Evolutionary conservation across 139 green algal species (phyloP).

Genomic region (Chlorokybus atmophyticus): DNA sequence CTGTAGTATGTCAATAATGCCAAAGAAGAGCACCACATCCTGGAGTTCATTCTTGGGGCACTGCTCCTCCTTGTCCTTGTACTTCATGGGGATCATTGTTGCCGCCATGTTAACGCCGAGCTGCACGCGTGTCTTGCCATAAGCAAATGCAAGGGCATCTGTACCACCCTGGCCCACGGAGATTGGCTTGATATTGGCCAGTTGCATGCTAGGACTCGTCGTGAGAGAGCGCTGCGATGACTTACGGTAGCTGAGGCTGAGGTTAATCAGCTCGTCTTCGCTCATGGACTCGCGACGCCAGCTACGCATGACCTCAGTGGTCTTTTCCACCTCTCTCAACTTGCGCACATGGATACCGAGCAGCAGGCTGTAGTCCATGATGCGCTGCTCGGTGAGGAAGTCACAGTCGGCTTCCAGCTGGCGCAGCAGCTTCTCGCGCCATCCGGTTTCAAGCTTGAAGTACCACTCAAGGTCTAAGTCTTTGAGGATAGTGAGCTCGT

Average conservation of each 20-base stretch:
- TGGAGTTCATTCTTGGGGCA: background rate
- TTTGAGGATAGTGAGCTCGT: slow-evolving; percentile 54
- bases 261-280: background rate
- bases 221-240: background rate
- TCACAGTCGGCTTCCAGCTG: slow-evolving; percentile 47
- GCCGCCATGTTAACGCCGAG: slow-evolving; percentile 53
- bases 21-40: slow-evolving; percentile 73
- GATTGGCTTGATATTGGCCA: slow-evolving; percentile 3
- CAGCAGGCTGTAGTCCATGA: slow-evolving; percentile 89
- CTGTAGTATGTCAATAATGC: slow-evolving; percentile 85
- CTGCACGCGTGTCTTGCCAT: slow-evolving; percentile 14
- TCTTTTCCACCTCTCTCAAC: no score
- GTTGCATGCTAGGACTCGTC: background rate
- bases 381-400: slow-evolving; percentile 45
- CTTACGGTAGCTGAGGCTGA: background rate
- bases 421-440: slow-evolving; percentile 27
- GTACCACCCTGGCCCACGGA: background rate
- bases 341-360: slow-evolving; percentile 58
- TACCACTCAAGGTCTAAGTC: slow-evolving; percentile 61
- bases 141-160: slow-evolving; percentile 1
- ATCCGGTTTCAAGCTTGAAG: slow-evolving; percentile 33
- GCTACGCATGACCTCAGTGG: background rate
- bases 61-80: slow-evolving; percentile 1
- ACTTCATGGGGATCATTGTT: background rate
- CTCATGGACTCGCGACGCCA: no score